A percentile compares a stretch with the other conserved stretches of the same genome.
These are phyloP conservation scores for Colletotrichum gloeosporioides DNA, from an alignment of 2,329 filamentous ascomycete genomes.

Conservation along the genomic window DNA sequence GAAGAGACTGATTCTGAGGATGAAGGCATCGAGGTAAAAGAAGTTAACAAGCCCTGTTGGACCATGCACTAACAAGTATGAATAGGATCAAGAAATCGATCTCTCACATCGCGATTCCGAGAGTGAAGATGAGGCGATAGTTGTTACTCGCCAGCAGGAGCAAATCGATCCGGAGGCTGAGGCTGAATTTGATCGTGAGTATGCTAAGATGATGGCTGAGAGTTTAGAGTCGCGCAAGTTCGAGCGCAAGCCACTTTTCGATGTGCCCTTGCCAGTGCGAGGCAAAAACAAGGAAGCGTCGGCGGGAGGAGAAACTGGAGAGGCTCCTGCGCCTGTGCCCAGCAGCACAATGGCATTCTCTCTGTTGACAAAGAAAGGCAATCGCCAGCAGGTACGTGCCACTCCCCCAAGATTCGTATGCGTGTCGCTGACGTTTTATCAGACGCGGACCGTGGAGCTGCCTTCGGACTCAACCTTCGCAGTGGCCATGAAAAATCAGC, in stretches of 20 bases:
- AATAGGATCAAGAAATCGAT: conserved; percentile 54
- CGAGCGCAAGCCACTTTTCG: conserved; percentile 92
- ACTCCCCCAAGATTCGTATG: background rate
- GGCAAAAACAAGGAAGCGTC: conserved; percentile 50
- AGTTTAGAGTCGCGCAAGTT: conserved; percentile 95
- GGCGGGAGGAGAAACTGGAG: conserved; percentile 12
- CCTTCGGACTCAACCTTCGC: conserved; percentile 93
- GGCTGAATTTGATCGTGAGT: conserved; percentile 96
- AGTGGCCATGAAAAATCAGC: conserved; percentile 93
- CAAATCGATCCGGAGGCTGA: conserved; percentile 92
- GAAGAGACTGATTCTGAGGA: conserved; percentile 47
- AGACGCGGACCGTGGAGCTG: conserved; percentile 91
- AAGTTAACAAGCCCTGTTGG: background rate
- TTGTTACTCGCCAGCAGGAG: conserved; percentile 90
- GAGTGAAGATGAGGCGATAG: conserved; percentile 85
- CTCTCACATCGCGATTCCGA: conserved; percentile 63
- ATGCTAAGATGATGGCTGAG: conserved; percentile 98
- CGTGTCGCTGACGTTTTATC: conserved; percentile 21
- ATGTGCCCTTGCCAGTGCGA: conserved; percentile 95
- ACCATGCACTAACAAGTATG: conserved; percentile 2
- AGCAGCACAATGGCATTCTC: conserved; percentile 90
- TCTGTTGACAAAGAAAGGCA: conserved; percentile 92
- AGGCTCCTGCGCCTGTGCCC: conserved; percentile 16
- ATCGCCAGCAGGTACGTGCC: conserved; percentile 79
- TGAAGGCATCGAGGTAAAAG: background rate